phyloP scores from a whole-genome alignment of 495 filamentous ascomycete genomes.

The Daldinia childiae region DNA sequence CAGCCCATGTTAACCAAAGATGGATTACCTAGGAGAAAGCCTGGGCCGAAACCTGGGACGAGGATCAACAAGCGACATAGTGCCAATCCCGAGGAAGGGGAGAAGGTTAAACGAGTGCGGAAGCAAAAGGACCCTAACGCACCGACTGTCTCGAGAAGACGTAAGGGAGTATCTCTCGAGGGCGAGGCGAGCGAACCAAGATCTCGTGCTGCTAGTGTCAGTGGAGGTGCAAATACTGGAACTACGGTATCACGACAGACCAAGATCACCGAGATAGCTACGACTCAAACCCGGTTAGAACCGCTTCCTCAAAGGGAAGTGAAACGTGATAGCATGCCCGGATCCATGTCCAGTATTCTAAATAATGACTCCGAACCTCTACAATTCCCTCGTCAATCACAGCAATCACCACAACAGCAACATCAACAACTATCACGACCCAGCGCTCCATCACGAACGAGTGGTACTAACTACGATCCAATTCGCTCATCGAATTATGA shows the following conservation, averaged over 20 bases:
- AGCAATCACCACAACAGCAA: slow-evolving; percentile 41
- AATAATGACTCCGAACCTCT: slow-evolving; percentile 58
- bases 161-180: slow-evolving; percentile 51
- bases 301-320: slow-evolving; percentile 45
- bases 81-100: slow-evolving; percentile 51
- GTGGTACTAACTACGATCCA: slow-evolving; percentile 87
- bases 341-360: slow-evolving; percentile 61
- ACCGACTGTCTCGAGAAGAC: slow-evolving; percentile 61
- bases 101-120: slow-evolving; percentile 63
- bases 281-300: slow-evolving; percentile 39
- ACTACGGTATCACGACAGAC: slow-evolving; percentile 42
- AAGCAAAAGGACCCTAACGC: slow-evolving; percentile 67
- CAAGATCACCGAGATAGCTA: slow-evolving; percentile 52
- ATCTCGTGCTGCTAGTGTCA: slow-evolving; percentile 37
- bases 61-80: slow-evolving; percentile 56
- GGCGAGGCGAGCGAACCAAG: slow-evolving; percentile 32
- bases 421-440: slow-evolving; percentile 48
- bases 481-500: slow-evolving; percentile 79
- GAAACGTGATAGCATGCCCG: slow-evolving; percentile 53
- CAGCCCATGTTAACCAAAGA: slow-evolving; percentile 54
- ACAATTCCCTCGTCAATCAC: slow-evolving; percentile 35
- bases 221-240: slow-evolving; percentile 45
- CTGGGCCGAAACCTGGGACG: slow-evolving; percentile 62
- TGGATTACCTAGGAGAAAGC: slow-evolving; percentile 59
- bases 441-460: slow-evolving; percentile 61